Evolutionary conservation across 805 yeast species (phyloP), one percentile per base, ranked within the genome.

Genomic region (Suhomyces xylopsoci): DNA sequence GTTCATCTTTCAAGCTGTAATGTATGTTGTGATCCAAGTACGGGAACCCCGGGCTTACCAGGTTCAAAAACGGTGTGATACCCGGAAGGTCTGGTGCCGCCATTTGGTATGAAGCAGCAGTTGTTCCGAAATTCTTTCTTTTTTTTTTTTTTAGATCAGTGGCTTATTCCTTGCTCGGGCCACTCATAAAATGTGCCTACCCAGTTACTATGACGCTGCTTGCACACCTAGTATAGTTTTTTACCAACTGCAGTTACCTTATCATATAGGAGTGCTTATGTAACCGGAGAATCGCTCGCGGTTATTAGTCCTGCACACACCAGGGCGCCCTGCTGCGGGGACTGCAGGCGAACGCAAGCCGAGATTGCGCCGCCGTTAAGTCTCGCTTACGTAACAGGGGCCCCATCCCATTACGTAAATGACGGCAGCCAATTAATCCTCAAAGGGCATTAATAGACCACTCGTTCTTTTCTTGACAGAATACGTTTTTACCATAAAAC

Each of bases 31-130:
- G 67, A 25, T 68, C 74, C 30, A 74, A 58, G 36, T 55, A 55
- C 12, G 60, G 51, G 40, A 63, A 62, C 2, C 77, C 77, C 3
- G 79, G 79, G 42, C 73, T 66, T 5, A 72, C 74, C 3, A 76
- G 61, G 45, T 63, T 63, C 25, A 75, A 62, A 48, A 72, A 75
- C 7, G 64, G 64, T 25, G 58, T 53, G 14, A 65, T 53, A 9
- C 66, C 59, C 6, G 77, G 76, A 36, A 66, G 57, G 22, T 65
- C 56, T 5, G 36, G 20, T 19, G 42, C 24, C 42, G 36, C 36
- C 36, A 32, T 32, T 32, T 30, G 34, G 8, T 30, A 12, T 30
- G n/a, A 30, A 30, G 36, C 12, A 9, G 28, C 28, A 26, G 28
- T 22, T 22, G 12, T 8, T 26, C 28, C 25, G 25, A 22, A 22